These are phyloP conservation scores for Steccherinum ochraceum DNA, from an alignment of 768 basidiomycete genomes.

Conservation along the genomic window DNA sequence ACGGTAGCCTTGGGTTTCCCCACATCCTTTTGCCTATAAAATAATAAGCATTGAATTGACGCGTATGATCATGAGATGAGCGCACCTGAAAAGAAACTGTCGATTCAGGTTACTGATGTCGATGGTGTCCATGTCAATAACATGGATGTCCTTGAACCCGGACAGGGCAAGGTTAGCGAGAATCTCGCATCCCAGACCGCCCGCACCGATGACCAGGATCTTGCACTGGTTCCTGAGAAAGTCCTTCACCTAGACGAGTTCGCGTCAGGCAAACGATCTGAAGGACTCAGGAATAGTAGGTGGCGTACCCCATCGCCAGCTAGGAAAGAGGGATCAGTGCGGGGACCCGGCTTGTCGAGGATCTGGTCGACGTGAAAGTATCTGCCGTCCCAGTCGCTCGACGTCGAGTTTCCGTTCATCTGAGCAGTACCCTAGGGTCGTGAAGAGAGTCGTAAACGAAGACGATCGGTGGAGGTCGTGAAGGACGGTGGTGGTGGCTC, in stretches of 20 bases:
- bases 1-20: slow-evolving; percentile 91
- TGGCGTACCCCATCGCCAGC: slow-evolving; percentile 70
- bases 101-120: slow-evolving; percentile 98
- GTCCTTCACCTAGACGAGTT: slow-evolving; percentile 61
- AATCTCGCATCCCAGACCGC: slow-evolving; percentile 96
- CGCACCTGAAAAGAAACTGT: slow-evolving; percentile 93
- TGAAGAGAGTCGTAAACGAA: too few relatives aligned
- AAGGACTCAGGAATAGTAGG: slow-evolving; percentile 2
- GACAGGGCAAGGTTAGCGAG: slow-evolving; percentile 92
- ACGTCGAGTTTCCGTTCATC: slow-evolving; percentile 29
- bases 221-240: slow-evolving; percentile 83
- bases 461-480: too few relatives aligned
- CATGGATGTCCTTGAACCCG: slow-evolving; percentile 97
- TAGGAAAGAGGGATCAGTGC: slow-evolving; percentile 77
- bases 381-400: slow-evolving; percentile 49
- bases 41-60: not conserved
- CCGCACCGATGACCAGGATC: slow-evolving; percentile 96
- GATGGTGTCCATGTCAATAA: slow-evolving; percentile 99
- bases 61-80: slow-evolving; percentile 1
- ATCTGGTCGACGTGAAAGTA: slow-evolving; percentile 86
- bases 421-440: too few relatives aligned
- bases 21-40: slow-evolving; percentile 74
- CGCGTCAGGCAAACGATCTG: not conserved
- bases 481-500: too few relatives aligned
- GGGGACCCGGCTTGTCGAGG: slow-evolving; percentile 80